A percentile compares a stretch with the other conserved stretches of the same genome.
Evolutionary conservation across 352 stramenopile species (phyloP).

Genomic region (Phytophthora nicotianae): DNA sequence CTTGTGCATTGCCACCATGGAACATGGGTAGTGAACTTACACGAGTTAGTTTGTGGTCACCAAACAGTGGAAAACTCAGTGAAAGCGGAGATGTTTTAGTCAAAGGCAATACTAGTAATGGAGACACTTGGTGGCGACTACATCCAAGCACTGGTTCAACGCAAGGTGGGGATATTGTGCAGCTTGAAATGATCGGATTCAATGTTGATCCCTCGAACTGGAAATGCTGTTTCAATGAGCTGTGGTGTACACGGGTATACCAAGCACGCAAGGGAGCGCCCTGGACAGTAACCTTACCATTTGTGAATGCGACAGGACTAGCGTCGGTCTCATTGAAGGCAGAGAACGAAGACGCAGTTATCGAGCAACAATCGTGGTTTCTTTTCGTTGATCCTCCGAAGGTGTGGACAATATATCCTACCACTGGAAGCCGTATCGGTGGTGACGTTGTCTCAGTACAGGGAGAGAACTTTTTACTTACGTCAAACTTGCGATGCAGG

Average conservation of each 20-base stretch:
- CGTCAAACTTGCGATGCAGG: slow-evolving; percentile 24
- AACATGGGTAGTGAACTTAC: slow-evolving; percentile 19
- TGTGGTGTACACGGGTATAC: slow-evolving; percentile 27
- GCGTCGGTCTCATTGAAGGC: slow-evolving; percentile 28
- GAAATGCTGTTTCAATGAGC: slow-evolving; percentile 46
- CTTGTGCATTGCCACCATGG: slow-evolving; percentile 34
- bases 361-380: slow-evolving; percentile 39
- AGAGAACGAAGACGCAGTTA: neutral
- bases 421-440: slow-evolving; percentile 17
- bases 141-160: slow-evolving; percentile 26
- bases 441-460: slow-evolving; percentile 33
- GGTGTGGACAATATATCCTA: slow-evolving; percentile 30
- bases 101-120: neutral
- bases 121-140: slow-evolving; percentile 32
- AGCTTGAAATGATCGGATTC: slow-evolving; percentile 13
- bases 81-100: slow-evolving; percentile 8
- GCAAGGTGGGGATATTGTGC: slow-evolving; percentile 12
- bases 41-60: slow-evolving; percentile 40
- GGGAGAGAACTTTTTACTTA: slow-evolving; percentile 35
- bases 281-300: slow-evolving; percentile 27
- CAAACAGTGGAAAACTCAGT: slow-evolving; percentile 22
- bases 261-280: neutral
- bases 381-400: slow-evolving; percentile 33
- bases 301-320: slow-evolving; percentile 20
- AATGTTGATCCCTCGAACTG: slow-evolving; percentile 14